Base-by-base conservation (phyloP, 1,284 basidiomycete species). In the Grifola frondosa region DNA sequence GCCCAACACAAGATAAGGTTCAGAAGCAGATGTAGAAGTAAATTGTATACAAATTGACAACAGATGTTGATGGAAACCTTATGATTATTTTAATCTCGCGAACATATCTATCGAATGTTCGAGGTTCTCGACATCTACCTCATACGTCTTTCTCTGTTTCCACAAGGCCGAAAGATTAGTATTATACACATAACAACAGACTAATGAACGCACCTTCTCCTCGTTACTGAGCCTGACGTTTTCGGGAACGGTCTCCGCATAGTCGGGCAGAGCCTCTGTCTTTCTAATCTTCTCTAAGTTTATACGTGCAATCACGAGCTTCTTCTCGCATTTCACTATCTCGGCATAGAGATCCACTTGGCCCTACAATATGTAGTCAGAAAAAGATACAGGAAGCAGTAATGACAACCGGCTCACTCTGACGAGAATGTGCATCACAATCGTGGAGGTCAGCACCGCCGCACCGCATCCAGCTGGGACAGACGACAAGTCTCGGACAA, bases 391-490 rank as follows among this genome's bases (percentile, higher is more conserved):
- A 44, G 35, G 20, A 4, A n/a, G 33, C 12, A 28, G 12, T 19
- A 30, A n/a, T n/a, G n/a, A n/a, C n/a, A n/a, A n/a, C n/a, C n/a
- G n/a, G n/a, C 84, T 48, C 59, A 91, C 91, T 64, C 84, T 76
- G 39, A 97, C 92, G 46, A 94, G 84, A 8, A 94, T 76, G 63
- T 95, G 82, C 4, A 91, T 77, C 30, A 84, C 79, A 33, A 93
- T 71, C 3, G 84, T 84, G 10, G 86, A 71, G 1, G 83, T 86
- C 25, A 99, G 80, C 22, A 91, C 80, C 40, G 81, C 77, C 3
- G 89, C 89, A 4, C 92, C 95, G 62, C 94, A 97, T 12, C 96
- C 97, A 2, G 79, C 72, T 0, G 95, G 94, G 30, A 99, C 77
- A 39, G 88, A 82, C 12, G 52, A 46, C 38, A 75, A 62, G 20